Base-by-base conservation (phyloP, 2,329 filamentous ascomycete species). In the Alternaria panax region DNA sequence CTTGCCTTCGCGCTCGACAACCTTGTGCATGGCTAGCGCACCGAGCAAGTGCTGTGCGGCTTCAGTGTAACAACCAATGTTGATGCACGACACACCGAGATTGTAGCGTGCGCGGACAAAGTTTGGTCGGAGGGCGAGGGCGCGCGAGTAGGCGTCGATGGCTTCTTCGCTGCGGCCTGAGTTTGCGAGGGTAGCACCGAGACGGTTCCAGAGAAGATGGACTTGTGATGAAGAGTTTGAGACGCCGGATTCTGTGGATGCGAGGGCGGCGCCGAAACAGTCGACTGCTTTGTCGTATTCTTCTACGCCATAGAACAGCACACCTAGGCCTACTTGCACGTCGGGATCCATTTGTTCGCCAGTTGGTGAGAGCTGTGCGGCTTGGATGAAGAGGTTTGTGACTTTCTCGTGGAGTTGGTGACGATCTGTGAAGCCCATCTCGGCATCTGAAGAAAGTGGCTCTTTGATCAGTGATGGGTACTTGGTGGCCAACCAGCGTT, bases 201-300 rank as follows among this genome's bases (percentile, higher is more conserved):
- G 89, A 2, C 95, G 88, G 83, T 99, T 99, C 95, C 95, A 99
- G 28, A 99, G 88, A 20, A 99, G 87, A 75, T 98, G 95, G 1
- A 97, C 83, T 79, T 97, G 93, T 72, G 90, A 89, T 70, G 89
- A 88, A 63, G 92, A 89, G 80, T 97, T 98, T 60, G 89, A 90
- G 8, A 88, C 87, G 59, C 95, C 95, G 34, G 89, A 86, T 79
- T 97, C 93, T 1, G 92, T 92, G 24, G 88, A 92, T 59, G 92
- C 91, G 24, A 99, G 87, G 0, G 96, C 94, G 1, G 94, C 90
- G 56, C 90, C 91, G 86, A 99, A 99, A 83, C 96, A 99, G 82
- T 99, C 95, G 36, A 99, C 94, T 0, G 95, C 95, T 82, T 99
- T 99, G 76, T 95, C 92, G 82, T 97, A 98, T 75, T 98, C 94